Evolutionary conservation across 2,329 filamentous ascomycete genomes (phyloP).

Genomic region (Fusarium armeniacum): DNA sequence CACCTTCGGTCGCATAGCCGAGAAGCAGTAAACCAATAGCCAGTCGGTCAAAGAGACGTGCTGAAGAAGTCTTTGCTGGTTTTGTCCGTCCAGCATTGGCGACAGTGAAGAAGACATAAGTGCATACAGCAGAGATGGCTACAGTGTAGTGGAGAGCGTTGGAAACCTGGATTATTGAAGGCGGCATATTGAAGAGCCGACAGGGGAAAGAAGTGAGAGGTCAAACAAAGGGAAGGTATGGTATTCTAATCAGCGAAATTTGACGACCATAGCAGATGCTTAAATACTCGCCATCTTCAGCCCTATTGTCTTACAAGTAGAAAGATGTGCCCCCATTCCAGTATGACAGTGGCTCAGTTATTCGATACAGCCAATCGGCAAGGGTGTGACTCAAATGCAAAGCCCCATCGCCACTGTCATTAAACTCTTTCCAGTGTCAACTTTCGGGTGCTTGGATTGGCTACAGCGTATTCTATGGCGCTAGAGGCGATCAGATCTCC

Average conservation of each 20-base stretch:
- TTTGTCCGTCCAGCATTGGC: not conserved
- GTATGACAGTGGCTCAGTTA: conserved; percentile 3
- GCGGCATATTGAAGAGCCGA: conserved; percentile 20
- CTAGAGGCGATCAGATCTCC: not conserved
- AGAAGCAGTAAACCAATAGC: conserved; percentile 10
- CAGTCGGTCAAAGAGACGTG: not conserved
- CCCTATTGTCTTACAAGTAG: conserved; percentile 6
- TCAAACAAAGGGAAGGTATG: too few relatives aligned
- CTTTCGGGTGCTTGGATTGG: conserved; percentile 4
- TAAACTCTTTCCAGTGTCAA: not conserved
- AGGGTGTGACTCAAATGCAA: conserved; percentile 15
- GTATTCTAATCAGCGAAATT: not conserved
- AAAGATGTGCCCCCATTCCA: not conserved
- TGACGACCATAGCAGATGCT: not conserved
- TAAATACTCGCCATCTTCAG: conserved; percentile 16
- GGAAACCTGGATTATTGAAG: conserved; percentile 11
- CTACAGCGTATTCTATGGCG: conserved; percentile 6
- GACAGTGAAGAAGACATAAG: conserved; percentile 9
- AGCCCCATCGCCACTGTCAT: conserved; percentile 8
- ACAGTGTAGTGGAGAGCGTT: conserved; percentile 37
- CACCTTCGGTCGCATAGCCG: conserved; percentile 12
- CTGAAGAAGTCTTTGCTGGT: not conserved
- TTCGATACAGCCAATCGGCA: conserved; percentile 26
- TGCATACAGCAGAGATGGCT: not conserved
- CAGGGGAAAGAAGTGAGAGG: not conserved